phyloP scores from a whole-genome alignment of 345 rosid species.

The Eucalyptus curtisii region DNA sequence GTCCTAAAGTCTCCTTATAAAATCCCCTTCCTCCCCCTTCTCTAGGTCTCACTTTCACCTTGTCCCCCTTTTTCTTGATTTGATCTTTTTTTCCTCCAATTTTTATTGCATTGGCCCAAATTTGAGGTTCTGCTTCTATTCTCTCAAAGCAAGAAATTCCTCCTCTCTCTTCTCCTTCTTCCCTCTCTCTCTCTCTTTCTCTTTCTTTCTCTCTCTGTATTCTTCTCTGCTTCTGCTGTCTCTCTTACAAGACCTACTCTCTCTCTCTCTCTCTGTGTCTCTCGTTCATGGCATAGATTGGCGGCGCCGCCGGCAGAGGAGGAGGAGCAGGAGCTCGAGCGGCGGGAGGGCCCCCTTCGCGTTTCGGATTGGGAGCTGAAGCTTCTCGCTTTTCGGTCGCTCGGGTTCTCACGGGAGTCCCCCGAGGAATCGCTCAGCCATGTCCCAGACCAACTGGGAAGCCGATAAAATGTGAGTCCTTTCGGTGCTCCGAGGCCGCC shows the following conservation, averaged over 20 bases:
- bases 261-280: background rate
- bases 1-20: too few species aligned
- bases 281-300: background rate
- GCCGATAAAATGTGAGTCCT: slow-evolving; percentile 97
- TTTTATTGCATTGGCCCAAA: background rate
- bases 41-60: background rate
- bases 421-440: background rate
- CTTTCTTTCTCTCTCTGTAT: background rate
- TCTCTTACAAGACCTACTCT: background rate
- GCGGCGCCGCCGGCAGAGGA: background rate
- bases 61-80: background rate
- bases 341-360: background rate
- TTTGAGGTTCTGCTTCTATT: background rate
- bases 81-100: background rate
- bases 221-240: background rate
- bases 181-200: background rate
- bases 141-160: background rate
- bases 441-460: slow-evolving; percentile 99
- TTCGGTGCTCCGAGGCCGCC: background rate
- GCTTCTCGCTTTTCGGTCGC: background rate
- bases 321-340: background rate
- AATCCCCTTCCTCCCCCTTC: background rate
- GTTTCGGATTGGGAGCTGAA: background rate
- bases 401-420: background rate
- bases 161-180: background rate